A percentile compares a stretch with the other conserved stretches of the same genome.
These are phyloP conservation scores for Naematelia aurantialba DNA, from an alignment of 768 basidiomycete genomes.

Conservation along the genomic window DNA sequence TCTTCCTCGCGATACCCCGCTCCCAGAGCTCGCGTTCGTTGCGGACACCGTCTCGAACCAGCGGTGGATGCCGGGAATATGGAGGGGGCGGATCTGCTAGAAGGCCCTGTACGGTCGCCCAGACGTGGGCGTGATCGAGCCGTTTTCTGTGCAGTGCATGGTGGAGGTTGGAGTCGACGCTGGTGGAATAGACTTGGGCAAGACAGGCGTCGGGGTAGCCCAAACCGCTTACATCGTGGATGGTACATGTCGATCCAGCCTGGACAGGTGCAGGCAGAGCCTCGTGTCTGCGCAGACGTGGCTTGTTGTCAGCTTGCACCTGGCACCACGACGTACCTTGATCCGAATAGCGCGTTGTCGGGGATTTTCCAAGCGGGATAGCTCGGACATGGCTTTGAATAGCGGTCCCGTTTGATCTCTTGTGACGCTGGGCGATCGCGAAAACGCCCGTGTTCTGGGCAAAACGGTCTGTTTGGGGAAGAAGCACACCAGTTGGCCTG, in stretches of 20 bases:
- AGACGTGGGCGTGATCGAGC: conserved; percentile 39
- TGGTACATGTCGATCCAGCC: conserved; percentile 37
- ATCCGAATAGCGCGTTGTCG: conserved; percentile 13
- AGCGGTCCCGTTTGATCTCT: conserved; percentile 23
- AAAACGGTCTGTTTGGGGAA: conserved; percentile 55
- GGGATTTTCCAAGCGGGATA: conserved; percentile 36
- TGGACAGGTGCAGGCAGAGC: conserved; percentile 20
- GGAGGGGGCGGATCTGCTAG: conserved; percentile 38
- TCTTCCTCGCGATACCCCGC: conserved; percentile 20
- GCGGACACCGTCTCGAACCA: conserved; percentile 3
- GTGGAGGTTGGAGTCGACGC: conserved; percentile 22
- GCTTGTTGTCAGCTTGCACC: conserved; percentile 4
- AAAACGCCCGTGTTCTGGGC: conserved; percentile 27
- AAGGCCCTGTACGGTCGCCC: conserved; percentile 30
- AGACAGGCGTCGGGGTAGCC: conserved; percentile 21
- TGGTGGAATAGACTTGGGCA: conserved; percentile 25
- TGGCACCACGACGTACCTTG: conserved; percentile 6
- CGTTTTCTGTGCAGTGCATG: conserved; percentile 29
- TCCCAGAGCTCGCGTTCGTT: conserved; percentile 34
- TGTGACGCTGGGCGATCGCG: conserved; percentile 37
- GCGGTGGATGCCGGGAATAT: conserved; percentile 28
- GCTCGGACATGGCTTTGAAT: conserved; percentile 41
- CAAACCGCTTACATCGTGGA: conserved; percentile 29
- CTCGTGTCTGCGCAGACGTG: conserved; percentile 20
- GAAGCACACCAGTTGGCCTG: conserved; percentile 83